Evolutionary conservation across 805 yeast genomes (phyloP).

Genomic region (Candida vaughaniae): DNA sequence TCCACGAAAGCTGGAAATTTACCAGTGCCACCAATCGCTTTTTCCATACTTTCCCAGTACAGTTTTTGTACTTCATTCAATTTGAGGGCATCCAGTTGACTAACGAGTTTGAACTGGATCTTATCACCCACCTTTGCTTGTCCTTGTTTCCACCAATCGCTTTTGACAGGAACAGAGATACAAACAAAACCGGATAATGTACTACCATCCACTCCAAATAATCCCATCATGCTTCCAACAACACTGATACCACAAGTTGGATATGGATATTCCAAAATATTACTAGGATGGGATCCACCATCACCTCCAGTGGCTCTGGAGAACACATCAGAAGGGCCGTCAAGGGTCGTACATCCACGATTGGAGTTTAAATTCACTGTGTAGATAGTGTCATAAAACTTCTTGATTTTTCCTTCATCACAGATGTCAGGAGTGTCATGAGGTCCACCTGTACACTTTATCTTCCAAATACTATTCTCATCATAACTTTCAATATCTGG

Average conservation of each 20-base stretch:
- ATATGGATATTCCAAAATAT: slow-evolving; percentile 95
- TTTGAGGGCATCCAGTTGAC: slow-evolving; percentile 9
- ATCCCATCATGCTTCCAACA: slow-evolving; percentile 97
- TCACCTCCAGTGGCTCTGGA: slow-evolving; percentile 95
- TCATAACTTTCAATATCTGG: slow-evolving; percentile 26
- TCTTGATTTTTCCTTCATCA: slow-evolving; percentile 67
- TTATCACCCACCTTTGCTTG: slow-evolving; percentile 93
- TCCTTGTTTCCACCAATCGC: slow-evolving; percentile 98
- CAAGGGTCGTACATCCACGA: slow-evolving; percentile 90
- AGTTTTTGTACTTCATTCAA: slow-evolving; percentile 8
- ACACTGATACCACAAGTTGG: slow-evolving; percentile 95
- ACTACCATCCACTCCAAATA: slow-evolving; percentile 95
- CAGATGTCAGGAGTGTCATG: slow-evolving; percentile 70
- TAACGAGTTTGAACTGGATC: slow-evolving; percentile 74
- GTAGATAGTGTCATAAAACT: slow-evolving; percentile 65
- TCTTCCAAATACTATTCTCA: slow-evolving; percentile 91
- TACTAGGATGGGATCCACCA: slow-evolving; percentile 96
- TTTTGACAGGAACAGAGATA: slow-evolving; percentile 89
- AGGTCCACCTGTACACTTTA: slow-evolving; percentile 97
- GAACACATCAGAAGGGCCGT: slow-evolving; percentile 98
- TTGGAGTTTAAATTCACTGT: slow-evolving; percentile 90
- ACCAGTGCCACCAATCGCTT: slow-evolving; percentile 63
- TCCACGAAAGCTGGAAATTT: slow-evolving; percentile 9
- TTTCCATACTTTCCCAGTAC: slow-evolving; percentile 5
- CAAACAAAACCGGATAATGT: slow-evolving; percentile 97